Percentiles rank a stretch among this genome's conserved stretches.
These are phyloP conservation scores for Ulvella scutata DNA, from an alignment of 139 green algal genomes.

Conservation along the genomic window DNA sequence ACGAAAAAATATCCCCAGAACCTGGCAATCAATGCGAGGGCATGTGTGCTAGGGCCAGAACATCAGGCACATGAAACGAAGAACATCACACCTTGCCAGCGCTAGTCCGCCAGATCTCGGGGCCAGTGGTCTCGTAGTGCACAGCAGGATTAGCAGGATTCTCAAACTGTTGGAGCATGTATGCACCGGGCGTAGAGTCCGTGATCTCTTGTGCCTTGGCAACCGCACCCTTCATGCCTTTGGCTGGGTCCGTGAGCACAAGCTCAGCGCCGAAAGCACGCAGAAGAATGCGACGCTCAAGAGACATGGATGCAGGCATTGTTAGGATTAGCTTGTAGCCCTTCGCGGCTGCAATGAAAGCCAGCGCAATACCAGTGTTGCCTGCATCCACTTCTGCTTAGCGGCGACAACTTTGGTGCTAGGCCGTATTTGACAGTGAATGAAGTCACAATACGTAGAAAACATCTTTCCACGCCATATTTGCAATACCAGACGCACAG, in stretches of 20 bases:
- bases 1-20: too few relatives aligned
- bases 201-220: constrained; percentile 84
- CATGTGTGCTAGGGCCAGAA: too few relatives aligned
- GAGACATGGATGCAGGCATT: constrained; percentile 94
- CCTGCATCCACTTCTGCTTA: constrained; percentile 8
- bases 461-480: too few relatives aligned
- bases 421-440: too few relatives aligned
- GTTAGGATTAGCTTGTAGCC: constrained; percentile 83
- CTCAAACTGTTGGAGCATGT: constrained; percentile 98
- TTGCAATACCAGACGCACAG: too few relatives aligned
- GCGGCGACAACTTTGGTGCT: too few relatives aligned
- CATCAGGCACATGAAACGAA: too few relatives aligned
- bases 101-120: constrained; percentile 83
- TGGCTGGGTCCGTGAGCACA: constrained; percentile 68
- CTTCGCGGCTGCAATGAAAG: constrained; percentile 82
- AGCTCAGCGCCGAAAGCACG: constrained; percentile 78
- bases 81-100: constrained; percentile 59
- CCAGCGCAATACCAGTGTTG: constrained; percentile 86
- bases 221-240: constrained; percentile 69
- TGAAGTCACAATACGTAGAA: too few relatives aligned
- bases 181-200: constrained; percentile 44
- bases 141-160: constrained; percentile 84
- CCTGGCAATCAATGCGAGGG: too few relatives aligned
- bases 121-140: constrained; percentile 84
- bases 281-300: constrained; percentile 87